Evolutionary conservation across 2,329 filamentous ascomycete species (phyloP).

Genomic region (Neopestalotiopsis clavispora): DNA sequence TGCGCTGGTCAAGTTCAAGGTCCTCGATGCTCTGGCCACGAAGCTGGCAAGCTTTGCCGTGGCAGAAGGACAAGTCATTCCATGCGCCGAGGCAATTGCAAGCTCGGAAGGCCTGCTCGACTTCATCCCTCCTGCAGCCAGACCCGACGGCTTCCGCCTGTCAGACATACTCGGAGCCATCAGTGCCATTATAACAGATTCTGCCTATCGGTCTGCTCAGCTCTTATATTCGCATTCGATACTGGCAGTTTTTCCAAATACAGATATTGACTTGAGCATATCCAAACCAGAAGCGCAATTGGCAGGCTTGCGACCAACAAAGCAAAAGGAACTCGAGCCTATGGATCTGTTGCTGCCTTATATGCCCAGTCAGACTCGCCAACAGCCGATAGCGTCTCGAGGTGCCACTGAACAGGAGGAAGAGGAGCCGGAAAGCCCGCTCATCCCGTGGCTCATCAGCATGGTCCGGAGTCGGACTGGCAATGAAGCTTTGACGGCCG

Average conservation of each 20-base stretch:
- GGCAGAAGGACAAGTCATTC: conserved; percentile 70
- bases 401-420: conserved; percentile 27
- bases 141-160: conserved; percentile 58
- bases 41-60: conserved; percentile 75
- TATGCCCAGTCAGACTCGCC: conserved; percentile 46
- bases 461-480: conserved; percentile 62
- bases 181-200: conserved; percentile 76
- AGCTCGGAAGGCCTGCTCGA: conserved; percentile 59
- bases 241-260: conserved; percentile 69
- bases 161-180: conserved; percentile 78
- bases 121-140: conserved; percentile 66
- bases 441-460: conserved; percentile 76
- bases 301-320: conserved; percentile 52
- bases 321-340: conserved; percentile 52
- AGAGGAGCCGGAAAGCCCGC: conserved; percentile 70
- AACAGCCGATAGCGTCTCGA: conserved; percentile 22
- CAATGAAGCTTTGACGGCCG: conserved; percentile 69
- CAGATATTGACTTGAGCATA: conserved; percentile 55
- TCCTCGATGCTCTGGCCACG: conserved; percentile 79
- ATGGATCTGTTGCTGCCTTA: conserved; percentile 71
- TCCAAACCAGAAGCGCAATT: conserved; percentile 57
- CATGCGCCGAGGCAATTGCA: conserved; percentile 62
- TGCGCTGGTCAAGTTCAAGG: conserved; percentile 71
- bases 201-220: conserved; percentile 76
- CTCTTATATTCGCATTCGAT: conserved; percentile 72